These are phyloP conservation scores for Leishmania braziliensis DNA, from an alignment of 208 protist species.

Conservation along the genomic window DNA sequence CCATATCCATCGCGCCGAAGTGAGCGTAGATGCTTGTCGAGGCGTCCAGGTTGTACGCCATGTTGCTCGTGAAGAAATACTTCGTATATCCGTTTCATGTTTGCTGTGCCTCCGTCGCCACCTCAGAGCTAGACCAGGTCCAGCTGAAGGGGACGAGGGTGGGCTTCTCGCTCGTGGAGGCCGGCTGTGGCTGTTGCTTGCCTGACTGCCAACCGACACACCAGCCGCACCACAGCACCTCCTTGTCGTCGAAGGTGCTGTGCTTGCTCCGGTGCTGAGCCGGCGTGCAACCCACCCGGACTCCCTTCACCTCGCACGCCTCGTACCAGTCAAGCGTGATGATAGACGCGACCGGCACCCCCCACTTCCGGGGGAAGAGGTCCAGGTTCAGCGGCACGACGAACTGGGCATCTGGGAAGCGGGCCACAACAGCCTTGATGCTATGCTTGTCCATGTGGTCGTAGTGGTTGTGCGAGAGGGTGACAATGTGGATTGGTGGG, in stretches of 20 bases:
- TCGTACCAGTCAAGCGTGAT: constrained; percentile 59
- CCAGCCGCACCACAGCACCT: constrained; percentile 75
- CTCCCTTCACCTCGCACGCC: constrained; percentile 35
- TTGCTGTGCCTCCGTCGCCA: constrained; percentile 5
- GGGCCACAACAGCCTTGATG: constrained; percentile 35
- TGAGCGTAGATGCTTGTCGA: constrained; percentile 55
- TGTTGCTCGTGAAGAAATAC: constrained; percentile 70
- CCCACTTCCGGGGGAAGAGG: constrained; percentile 39
- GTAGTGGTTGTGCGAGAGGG: constrained; percentile 90
- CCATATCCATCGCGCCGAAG: constrained; percentile 61
- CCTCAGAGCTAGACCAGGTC: background rate
- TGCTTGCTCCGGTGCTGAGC: constrained; percentile 69
- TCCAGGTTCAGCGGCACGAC: constrained; percentile 69
- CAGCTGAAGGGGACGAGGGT: background rate
- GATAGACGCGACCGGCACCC: constrained; percentile 40
- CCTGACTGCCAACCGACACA: constrained; percentile 45
- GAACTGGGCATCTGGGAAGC: constrained; percentile 45
- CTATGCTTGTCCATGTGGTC: constrained; percentile 79
- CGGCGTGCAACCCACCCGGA: constrained; percentile 56
- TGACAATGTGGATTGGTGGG: constrained; percentile 72
- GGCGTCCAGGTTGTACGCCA: constrained; percentile 49
- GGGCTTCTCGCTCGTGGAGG: constrained; percentile 4
- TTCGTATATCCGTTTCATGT: constrained; percentile 41
- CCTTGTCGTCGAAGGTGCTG: constrained; percentile 50
- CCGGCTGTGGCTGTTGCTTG: background rate